Base-by-base conservation (phyloP, 441 rosid genomes). In the Isatis lusitanica region DNA sequence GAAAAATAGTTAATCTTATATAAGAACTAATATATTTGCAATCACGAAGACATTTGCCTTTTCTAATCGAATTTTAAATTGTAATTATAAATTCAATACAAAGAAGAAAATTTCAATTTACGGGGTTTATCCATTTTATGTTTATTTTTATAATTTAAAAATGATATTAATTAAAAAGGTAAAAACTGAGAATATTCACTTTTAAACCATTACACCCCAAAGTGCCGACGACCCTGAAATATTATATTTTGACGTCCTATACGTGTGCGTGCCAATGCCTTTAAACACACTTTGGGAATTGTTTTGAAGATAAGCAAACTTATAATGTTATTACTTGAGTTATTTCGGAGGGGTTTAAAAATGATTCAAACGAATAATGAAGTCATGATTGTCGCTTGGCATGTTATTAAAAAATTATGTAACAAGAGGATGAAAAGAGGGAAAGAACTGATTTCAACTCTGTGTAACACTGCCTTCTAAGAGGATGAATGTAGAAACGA, bases 271-370 rank as follows among this genome's bases (percentile, higher is more conserved):
- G 51, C 11, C 18, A 31, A 63, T 43, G 56, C 36, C 46, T 68
- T 42, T 12, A 30, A 18, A 31, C 44, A 24, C 38, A 58, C 26
- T 57, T 69, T n/a, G 47, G 38, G 66, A 58, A 58, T 58, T 69
- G 58, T 69, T 69, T 69, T 18, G 46, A 44, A 69, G 56, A 57
- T 18, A 57, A 57, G 66, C 66, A 70, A 70, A 36, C 70, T 51
- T 0, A 36, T 48, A 35, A 18, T 9, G 17, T 18, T 9, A 65
- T 21, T 66, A 44, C 46, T 69, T 21, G 66, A 69, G 46, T 69
- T 46, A 28, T 58, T 57, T 44, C 12, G 58, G 73, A 57, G 7
- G n/a, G 33, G 4, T 15, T 51, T 12, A 8, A 47, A 35, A 50
- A 66, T 66, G 47, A 50, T 66, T 51, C 9, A 66, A 15, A 18